A percentile compares a stretch with the other conserved stretches of the same genome.
Conservation (phyloP, 257 asterid genomes). For the Avicennia marina region DNA sequence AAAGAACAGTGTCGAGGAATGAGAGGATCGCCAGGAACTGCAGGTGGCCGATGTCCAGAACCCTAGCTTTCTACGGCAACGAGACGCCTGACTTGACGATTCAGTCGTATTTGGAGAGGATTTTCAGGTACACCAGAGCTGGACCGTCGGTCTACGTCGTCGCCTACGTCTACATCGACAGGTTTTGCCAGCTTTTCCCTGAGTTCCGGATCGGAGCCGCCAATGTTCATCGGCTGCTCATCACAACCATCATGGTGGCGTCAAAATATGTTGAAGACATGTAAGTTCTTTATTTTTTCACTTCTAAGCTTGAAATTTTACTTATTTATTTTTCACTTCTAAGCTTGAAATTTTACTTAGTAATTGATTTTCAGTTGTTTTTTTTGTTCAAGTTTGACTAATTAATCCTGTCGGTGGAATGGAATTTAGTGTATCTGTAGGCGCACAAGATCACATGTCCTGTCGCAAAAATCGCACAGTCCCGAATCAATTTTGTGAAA, state of each 20-base stretch:
- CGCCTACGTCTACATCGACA: conserved; percentile 79
- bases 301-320: no score
- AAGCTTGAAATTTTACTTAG: no score
- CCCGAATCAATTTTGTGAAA: no score
- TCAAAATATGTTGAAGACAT: conserved; percentile 92
- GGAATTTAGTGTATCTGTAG: no score
- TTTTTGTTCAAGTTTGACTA: no score
- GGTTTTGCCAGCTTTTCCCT: conserved; percentile 65
- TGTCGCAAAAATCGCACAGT: no score
- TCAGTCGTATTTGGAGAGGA: conserved; percentile 78
- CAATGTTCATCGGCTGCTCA: conserved; percentile 79
- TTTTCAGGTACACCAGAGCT: conserved; percentile 76
- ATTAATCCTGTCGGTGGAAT: no score
- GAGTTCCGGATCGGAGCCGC: conserved; percentile 62
- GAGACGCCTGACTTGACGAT: conserved; percentile 81
- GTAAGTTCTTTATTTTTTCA: no score
- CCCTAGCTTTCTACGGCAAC: conserved; percentile 61
- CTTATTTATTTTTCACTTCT: no score
- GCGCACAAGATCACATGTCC: no score
- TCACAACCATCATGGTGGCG: conserved; percentile 85
- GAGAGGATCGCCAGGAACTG: conserved; percentile 50
- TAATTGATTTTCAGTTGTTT: no score
- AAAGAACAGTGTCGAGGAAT: conserved; percentile 69
- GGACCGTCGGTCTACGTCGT: conserved; percentile 89
- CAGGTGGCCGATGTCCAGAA: conserved; percentile 29